These are phyloP conservation scores for Trichoderma sp. DNA, from an alignment of 2,329 filamentous ascomycete genomes.

Conservation along the genomic window DNA sequence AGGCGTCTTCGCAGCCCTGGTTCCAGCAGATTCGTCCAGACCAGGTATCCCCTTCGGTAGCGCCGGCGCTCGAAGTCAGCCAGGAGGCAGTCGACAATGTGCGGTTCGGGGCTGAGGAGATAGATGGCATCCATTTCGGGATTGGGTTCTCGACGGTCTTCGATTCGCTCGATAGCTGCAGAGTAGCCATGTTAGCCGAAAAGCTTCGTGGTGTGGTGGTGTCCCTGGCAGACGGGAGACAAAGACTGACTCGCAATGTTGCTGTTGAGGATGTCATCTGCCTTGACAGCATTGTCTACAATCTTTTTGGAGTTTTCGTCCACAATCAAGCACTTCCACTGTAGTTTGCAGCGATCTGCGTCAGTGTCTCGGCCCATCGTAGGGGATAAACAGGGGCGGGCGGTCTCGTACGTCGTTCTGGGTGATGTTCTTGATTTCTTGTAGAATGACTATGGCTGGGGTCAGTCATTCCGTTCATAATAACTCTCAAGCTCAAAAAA, in stretches of 20 bases:
- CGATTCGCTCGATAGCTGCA: conserved; percentile 90
- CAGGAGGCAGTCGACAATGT: conserved; percentile 91
- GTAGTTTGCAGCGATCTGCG: conserved; percentile 12
- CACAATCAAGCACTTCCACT: conserved; percentile 97
- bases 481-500: background rate
- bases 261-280: conserved; percentile 95
- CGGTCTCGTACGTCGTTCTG: conserved; percentile 69
- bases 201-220: conserved; percentile 21
- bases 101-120: conserved; percentile 78
- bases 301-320: conserved; percentile 83
- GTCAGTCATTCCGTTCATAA: conserved; percentile 28
- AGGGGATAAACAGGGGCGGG: conserved; percentile 16
- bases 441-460: conserved; percentile 38
- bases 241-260: conserved; percentile 82
- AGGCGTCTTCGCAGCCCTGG: conserved; percentile 71
- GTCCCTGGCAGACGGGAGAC: conserved; percentile 9
- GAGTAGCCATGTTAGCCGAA: conserved; percentile 25
- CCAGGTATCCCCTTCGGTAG: conserved; percentile 76
- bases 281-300: conserved; percentile 85
- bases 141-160: conserved; percentile 79
- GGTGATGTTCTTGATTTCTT: conserved; percentile 71
- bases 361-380: conserved; percentile 23
- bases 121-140: conserved; percentile 94
- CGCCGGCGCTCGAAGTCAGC: conserved; percentile 85
- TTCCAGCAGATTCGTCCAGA: conserved; percentile 81